Conservation (phyloP, 2,329 filamentous ascomycete species). For the Cordyceps javanica region DNA sequence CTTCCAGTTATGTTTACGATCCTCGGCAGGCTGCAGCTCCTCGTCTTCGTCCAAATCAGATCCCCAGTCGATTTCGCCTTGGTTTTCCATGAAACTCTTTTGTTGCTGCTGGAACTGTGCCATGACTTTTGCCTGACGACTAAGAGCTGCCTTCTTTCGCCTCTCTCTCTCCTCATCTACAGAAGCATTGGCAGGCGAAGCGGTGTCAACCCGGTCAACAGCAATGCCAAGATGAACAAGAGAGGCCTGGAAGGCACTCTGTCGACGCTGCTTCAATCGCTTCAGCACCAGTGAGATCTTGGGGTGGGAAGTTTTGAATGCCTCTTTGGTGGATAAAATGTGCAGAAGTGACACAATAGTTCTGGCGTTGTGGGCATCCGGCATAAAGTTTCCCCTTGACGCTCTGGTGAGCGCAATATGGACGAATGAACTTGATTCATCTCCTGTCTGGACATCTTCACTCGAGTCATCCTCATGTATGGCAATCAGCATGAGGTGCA, state of each 20-base stretch:
- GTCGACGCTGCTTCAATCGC: conserved; percentile 77
- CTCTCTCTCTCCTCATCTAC: conserved; percentile 69
- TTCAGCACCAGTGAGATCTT: conserved; percentile 81
- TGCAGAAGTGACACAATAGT: conserved; percentile 61
- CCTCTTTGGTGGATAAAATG: conserved; percentile 58
- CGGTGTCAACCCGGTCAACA: conserved; percentile 73
- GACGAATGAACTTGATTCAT: conserved; percentile 61
- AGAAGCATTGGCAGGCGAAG: conserved; percentile 66
- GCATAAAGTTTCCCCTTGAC: conserved; percentile 56
- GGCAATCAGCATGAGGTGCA: conserved; percentile 82
- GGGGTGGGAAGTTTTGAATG: conserved; percentile 74
- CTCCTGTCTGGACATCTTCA: conserved; percentile 43
- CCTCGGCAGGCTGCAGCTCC: conserved; percentile 57
- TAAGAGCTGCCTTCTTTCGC: conserved; percentile 86
- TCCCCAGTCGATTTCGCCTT: conserved; percentile 83
- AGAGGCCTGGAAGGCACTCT: conserved; percentile 62
- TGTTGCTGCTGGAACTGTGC: conserved; percentile 97
- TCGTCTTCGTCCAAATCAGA: conserved; percentile 70
- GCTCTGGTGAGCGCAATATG: conserved; percentile 60
- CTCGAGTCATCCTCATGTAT: conserved; percentile 71
- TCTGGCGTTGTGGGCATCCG: conserved; percentile 48
- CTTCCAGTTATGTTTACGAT: conserved; percentile 65
- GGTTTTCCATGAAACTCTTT: conserved; percentile 86
- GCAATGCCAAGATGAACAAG: conserved; percentile 60
- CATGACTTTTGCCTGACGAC: conserved; percentile 90